Base-by-base conservation (phyloP, 495 filamentous ascomycete genomes). In the Glarea lozoyensis region DNA sequence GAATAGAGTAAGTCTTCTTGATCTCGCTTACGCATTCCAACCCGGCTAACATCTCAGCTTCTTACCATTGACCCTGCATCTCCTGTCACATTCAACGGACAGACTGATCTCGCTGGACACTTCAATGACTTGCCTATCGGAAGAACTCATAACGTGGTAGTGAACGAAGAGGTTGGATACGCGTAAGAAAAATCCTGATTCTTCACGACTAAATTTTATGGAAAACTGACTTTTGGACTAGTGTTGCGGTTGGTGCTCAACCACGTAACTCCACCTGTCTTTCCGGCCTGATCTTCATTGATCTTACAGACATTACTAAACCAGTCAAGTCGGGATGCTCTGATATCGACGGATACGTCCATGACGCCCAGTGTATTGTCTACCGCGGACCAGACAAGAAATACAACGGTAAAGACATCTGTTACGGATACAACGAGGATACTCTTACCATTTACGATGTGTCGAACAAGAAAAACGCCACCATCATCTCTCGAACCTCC, bases 351-450 rank as follows among this genome's bases (percentile, higher is more conserved):
- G 75, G 75, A 45, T 79, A 79, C 50, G 72, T 77, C 17, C 75
- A 78, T 49, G 75, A 78, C 49, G 73, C 76, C 0, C 75, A 79
- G 49, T 79, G 76, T 48, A 52, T 81, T 16, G 54, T 70, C 41
- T 81, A 79, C 63, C 63, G 62, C 20, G 76, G 75, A 3, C 76
- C 76, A 11, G 66, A 73, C 53, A 59, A 57, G 39, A 62, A 64
- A 46, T 79, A 72, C 56, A 36, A 54, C 2, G 72, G 70, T 23
- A 60, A 58, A n/a, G 73, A 79, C 48, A 69, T 79, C 56, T 79
- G 76, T 62, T 79, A 73, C 54, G 67, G 65, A 24, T 81, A 72
- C 57, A 79, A 79, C 60, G 66, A 69, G 54, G 63, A 67, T 46
- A 64, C 60, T 10, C 50, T 63, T 36, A 68, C 58, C 38, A 68